These are phyloP conservation scores for Lentinula guzmanii DNA, from an alignment of 768 basidiomycete species.

Conservation along the genomic window DNA sequence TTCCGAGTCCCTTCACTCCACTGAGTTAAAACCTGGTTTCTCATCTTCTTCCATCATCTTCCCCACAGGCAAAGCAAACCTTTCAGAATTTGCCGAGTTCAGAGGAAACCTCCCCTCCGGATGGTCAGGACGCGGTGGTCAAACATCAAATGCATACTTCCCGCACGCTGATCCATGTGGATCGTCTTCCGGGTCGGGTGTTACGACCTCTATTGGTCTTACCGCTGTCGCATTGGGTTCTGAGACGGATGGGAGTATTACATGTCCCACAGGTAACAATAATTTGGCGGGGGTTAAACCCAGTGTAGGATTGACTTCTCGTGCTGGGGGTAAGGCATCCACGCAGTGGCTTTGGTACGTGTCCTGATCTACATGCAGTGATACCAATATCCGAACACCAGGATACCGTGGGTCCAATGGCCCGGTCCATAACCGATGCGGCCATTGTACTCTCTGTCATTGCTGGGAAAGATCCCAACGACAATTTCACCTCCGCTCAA, in stretches of 20 bases:
- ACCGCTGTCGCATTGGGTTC: conserved; percentile 41
- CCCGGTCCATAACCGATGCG: conserved; percentile 46
- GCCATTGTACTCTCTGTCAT: conserved; percentile 51
- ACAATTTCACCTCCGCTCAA: conserved; percentile 49
- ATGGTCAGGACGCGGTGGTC: conserved; percentile 28
- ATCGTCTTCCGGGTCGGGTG: conserved; percentile 53
- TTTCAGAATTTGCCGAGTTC: conserved; percentile 36
- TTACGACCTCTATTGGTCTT: conserved; percentile 47
- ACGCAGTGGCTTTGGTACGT: too few relatives aligned
- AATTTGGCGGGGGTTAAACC: conserved; percentile 58
- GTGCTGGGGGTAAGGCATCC: conserved; percentile 42
- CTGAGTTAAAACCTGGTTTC: too few relatives aligned
- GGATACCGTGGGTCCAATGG: conserved; percentile 55
- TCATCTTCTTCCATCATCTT: neutral
- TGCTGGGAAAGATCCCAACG: conserved; percentile 48
- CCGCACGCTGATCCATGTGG: conserved; percentile 50
- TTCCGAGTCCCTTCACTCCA: neutral
- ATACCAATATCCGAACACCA: conserved; percentile 52
- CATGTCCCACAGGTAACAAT: conserved; percentile 45
- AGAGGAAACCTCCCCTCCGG: conserved; percentile 14
- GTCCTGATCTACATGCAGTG: conserved; percentile 25
- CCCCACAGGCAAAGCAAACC: conserved; percentile 28
- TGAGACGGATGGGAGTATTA: conserved; percentile 52
- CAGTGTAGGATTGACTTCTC: conserved; percentile 52
- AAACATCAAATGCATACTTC: conserved; percentile 43